Conservation (phyloP, 495 filamentous ascomycete species). For the Pyronema omphalodes region DNA sequence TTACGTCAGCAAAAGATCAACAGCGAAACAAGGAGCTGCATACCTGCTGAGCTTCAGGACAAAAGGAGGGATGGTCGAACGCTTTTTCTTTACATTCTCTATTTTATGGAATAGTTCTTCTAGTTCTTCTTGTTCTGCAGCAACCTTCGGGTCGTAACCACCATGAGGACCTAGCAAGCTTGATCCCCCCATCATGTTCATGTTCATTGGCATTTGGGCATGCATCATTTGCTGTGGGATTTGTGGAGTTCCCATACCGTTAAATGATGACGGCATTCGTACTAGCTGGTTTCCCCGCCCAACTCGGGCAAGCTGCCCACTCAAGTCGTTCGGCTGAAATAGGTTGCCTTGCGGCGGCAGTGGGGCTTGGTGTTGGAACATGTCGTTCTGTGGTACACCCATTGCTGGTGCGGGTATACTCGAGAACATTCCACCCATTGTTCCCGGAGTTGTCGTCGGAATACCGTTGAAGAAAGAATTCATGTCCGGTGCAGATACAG, state of each 20-base stretch:
- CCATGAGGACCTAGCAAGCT: constrained; percentile 10
- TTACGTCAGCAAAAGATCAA: constrained; percentile 17
- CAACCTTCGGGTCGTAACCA: constrained; percentile 12
- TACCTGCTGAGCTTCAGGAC: constrained; percentile 97
- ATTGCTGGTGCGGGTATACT: not conserved
- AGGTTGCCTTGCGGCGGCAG: not conserved
- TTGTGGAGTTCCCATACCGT: constrained; percentile 7
- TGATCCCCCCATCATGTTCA: constrained; percentile 16
- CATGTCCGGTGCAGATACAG: not conserved
- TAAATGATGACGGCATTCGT: constrained; percentile 12
- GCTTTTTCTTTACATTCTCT: constrained; percentile 24
- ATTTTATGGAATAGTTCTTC: constrained; percentile 18
- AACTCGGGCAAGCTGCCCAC: constrained; percentile 11
- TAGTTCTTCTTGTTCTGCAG: constrained; percentile 15
- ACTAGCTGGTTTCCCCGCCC: constrained; percentile 17
- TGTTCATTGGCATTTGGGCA: constrained; percentile 7
- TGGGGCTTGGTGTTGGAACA: not conserved
- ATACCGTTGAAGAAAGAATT: not conserved
- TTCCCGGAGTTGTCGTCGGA: not conserved
- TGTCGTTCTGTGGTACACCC: not conserved
- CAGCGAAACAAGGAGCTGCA: constrained; percentile 1
- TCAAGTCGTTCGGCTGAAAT: not conserved
- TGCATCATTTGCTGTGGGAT: not conserved
- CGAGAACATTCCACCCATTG: not conserved
- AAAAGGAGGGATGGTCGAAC: constrained; percentile 64